phyloP scores from a whole-genome alignment of 2,329 filamentous ascomycete species.

The Bipolaris zeicola region DNA sequence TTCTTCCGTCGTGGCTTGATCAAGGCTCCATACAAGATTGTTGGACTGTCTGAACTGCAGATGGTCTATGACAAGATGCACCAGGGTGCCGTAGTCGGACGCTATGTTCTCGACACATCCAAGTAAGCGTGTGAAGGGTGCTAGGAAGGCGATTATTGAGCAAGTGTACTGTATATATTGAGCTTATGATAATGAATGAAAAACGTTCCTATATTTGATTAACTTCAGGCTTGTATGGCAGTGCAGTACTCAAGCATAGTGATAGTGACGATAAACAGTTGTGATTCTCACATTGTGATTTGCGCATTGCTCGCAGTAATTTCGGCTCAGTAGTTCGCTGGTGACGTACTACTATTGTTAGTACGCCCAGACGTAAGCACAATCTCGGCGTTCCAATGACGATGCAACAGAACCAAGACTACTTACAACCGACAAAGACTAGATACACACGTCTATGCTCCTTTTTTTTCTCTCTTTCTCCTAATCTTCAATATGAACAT shows the following conservation, averaged over 20 bases:
- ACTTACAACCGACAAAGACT: too few species aligned
- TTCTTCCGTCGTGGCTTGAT: conserved; percentile 86
- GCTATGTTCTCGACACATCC: conserved; percentile 76
- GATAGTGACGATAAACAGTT: background rate
- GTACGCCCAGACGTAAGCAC: too few species aligned
- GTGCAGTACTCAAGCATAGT: too few species aligned
- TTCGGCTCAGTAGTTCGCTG: too few species aligned
- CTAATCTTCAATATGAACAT: too few species aligned
- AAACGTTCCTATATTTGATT: background rate
- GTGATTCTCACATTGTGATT: background rate
- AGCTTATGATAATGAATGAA: background rate
- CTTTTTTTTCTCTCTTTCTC: accelerated
- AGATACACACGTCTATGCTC: too few species aligned
- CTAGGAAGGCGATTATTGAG: background rate
- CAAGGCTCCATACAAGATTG: conserved; percentile 83
- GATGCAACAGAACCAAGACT: too few species aligned
- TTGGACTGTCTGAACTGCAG: conserved; percentile 79
- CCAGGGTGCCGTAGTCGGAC: conserved; percentile 73
- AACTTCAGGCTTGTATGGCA: background rate
- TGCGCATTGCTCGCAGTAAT: background rate
- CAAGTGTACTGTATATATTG: conserved; percentile 16
- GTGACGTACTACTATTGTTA: too few species aligned
- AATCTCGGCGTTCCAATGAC: too few species aligned
- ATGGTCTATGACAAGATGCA: conserved; percentile 76
- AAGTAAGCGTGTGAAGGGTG: conserved; percentile 28